Percentiles rank a stretch among this genome's conserved stretches.
These are phyloP conservation scores for Colletotrichum phormii DNA, from an alignment of 2,329 filamentous ascomycete species.

Conservation along the genomic window DNA sequence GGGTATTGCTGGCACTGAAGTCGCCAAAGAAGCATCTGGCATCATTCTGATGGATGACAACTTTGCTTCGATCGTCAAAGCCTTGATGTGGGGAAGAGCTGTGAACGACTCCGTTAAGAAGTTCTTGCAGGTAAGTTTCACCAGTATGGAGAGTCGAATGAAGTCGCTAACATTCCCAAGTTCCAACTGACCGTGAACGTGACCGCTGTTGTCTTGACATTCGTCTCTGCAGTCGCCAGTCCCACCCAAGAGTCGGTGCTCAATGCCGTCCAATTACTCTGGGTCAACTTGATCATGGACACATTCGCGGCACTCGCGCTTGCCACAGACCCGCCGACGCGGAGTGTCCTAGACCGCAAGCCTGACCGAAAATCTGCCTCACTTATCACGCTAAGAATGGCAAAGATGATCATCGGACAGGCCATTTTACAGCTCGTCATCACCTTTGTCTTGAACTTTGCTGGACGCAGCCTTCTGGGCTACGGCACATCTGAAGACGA, in stretches of 20 bases:
- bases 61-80: constrained; percentile 72
- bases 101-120: constrained; percentile 74
- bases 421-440: constrained; percentile 69
- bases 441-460: constrained; percentile 53
- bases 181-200: constrained; percentile 74
- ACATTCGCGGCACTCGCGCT: constrained; percentile 67
- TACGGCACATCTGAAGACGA: constrained; percentile 10
- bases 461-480: constrained; percentile 5
- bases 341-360: constrained; percentile 57
- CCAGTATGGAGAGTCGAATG: constrained; percentile 52
- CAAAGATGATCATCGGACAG: constrained; percentile 75
- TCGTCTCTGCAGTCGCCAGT: constrained; percentile 67
- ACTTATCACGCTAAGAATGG: constrained; percentile 51
- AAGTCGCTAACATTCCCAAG: constrained; percentile 64
- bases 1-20: constrained; percentile 75
- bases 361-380: constrained; percentile 48
- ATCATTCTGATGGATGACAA: constrained; percentile 74
- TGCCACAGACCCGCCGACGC: constrained; percentile 49
- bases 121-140: constrained; percentile 63
- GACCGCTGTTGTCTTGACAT: constrained; percentile 69
- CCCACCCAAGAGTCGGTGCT: constrained; percentile 63
- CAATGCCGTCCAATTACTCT: constrained; percentile 70
- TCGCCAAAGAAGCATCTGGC: constrained; percentile 70
- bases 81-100: constrained; percentile 71
- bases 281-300: constrained; percentile 75